These are phyloP conservation scores for Melaleuca quinquenervia DNA, from an alignment of 345 rosid genomes.

Conservation along the genomic window DNA sequence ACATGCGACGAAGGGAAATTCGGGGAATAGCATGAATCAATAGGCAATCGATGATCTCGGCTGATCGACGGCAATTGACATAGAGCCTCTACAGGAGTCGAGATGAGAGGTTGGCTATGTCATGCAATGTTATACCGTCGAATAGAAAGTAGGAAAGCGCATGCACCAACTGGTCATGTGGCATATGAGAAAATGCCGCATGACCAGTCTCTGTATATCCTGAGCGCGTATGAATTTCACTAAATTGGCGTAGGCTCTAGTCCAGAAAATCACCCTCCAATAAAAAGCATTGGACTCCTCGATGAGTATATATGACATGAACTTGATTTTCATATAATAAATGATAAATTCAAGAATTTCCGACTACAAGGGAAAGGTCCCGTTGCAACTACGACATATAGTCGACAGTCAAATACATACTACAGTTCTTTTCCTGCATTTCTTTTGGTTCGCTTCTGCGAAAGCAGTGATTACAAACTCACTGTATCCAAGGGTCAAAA, in stretches of 20 bases:
- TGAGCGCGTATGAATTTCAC: neutral
- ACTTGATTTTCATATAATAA: neutral
- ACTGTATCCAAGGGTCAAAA: neutral
- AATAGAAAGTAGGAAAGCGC: no score
- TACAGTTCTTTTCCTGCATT: neutral
- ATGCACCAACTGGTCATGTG: no score
- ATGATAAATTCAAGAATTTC: neutral
- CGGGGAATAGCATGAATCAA: neutral
- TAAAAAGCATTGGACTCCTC: neutral
- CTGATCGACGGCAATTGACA: neutral
- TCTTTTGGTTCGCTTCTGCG: neutral
- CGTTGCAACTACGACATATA: neutral
- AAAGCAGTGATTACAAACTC: neutral
- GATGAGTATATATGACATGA: neutral
- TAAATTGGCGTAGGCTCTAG: neutral
- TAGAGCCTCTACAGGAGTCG: no score
- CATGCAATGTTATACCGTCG: neutral
- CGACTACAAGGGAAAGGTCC: neutral
- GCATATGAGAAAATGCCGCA: neutral
- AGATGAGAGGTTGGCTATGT: neutral
- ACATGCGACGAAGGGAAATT: neutral
- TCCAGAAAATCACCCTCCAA: neutral
- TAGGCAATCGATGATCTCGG: neutral
- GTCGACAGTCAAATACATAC: neutral
- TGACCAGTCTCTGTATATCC: neutral